Percentiles rank a stretch among this genome's conserved stretches.
Evolutionary conservation across 225 moss, liverwort and hornwort species (phyloP).

Genomic region (Straminergon stramineum): DNA sequence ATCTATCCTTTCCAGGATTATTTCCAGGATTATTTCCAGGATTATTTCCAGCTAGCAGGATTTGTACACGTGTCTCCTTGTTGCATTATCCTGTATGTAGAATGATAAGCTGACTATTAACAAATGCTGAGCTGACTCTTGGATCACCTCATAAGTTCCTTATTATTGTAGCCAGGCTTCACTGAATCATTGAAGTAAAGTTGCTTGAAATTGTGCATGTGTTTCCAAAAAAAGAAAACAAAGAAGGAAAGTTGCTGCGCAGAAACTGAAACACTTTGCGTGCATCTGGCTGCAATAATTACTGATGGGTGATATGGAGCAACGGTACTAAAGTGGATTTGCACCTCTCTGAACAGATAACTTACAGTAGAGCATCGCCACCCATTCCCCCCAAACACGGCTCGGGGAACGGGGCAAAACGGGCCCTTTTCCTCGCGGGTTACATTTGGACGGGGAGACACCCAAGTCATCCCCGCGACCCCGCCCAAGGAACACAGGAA

Average conservation of each 20-base stretch:
- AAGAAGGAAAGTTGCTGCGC: background rate
- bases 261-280: background rate
- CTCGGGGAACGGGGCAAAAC: too few relatives aligned
- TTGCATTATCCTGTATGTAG: background rate
- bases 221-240: too few relatives aligned
- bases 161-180: background rate
- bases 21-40: accelerated
- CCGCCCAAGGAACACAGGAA: too few relatives aligned
- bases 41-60: background rate
- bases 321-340: background rate
- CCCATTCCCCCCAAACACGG: too few relatives aligned
- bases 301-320: background rate
- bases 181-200: background rate
- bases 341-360: too few relatives aligned
- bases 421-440: too few relatives aligned
- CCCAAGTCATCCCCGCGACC: too few relatives aligned
- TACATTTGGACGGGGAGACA: too few relatives aligned
- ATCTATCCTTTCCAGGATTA: accelerated
- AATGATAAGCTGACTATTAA: background rate
- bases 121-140: background rate
- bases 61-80: background rate
- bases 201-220: background rate
- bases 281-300: background rate
- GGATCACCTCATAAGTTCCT: background rate
- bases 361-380: too few relatives aligned